Evolutionary conservation across 345 rosid species (phyloP).

Genomic region (Ricinus communis): DNA sequence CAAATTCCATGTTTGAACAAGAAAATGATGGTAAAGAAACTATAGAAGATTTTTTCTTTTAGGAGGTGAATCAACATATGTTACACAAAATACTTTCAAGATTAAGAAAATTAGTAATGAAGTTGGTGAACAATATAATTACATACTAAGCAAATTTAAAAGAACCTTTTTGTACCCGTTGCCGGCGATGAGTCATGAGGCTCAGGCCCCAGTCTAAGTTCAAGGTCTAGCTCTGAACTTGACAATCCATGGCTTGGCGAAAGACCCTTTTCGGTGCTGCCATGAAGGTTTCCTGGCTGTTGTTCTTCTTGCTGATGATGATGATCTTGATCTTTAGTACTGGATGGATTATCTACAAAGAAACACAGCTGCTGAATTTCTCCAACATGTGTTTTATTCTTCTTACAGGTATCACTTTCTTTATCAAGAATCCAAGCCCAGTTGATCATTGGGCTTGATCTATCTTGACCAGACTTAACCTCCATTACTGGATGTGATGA

Average conservation of each 20-base stretch:
- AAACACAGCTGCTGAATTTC: constrained; percentile 32
- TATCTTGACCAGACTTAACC: constrained; percentile 3
- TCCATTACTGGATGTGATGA: not conserved
- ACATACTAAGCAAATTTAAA: constrained; percentile 24
- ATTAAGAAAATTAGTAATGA: not conserved
- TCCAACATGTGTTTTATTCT: constrained; percentile 12
- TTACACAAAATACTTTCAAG: not conserved
- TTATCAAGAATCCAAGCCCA: constrained; percentile 24
- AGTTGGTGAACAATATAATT: not conserved
- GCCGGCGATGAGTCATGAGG: constrained; percentile 33
- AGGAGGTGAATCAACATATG: not conserved
- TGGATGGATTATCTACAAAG: constrained; percentile 31
- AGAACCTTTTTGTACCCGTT: constrained; percentile 41
- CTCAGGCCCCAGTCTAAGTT: constrained; percentile 58
- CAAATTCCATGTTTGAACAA: not conserved
- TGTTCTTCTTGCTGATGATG: no score
- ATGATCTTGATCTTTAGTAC: not conserved
- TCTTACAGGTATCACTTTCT: not conserved
- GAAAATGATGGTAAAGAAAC: not conserved
- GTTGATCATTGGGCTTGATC: constrained; percentile 15
- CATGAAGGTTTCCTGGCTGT: not conserved
- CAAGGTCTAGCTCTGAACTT: constrained; percentile 42
- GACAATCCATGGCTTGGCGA: constrained; percentile 13
- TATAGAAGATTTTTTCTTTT: no score
- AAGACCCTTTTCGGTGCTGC: constrained; percentile 3